Evolutionary conservation across 2,329 filamentous ascomycete species (phyloP).

Genomic region (Pseudogymnoascus sp.): DNA sequence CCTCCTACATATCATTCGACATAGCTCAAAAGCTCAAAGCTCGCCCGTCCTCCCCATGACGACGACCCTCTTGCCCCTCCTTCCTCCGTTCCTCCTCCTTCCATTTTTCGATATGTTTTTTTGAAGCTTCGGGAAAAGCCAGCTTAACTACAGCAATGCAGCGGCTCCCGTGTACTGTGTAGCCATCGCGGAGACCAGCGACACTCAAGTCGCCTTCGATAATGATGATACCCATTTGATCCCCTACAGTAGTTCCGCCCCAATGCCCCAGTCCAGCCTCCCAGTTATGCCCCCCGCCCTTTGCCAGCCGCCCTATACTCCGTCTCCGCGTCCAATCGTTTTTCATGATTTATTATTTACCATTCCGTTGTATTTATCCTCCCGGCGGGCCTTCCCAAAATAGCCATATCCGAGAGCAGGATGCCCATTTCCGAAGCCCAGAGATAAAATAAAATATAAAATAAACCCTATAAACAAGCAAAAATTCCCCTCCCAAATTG

Average conservation of each 20-base stretch:
- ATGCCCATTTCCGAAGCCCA: background rate
- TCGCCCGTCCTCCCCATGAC: background rate
- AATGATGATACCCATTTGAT: background rate
- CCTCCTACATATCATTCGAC: background rate
- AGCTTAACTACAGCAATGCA: background rate
- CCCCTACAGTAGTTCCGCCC: background rate
- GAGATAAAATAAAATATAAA: background rate
- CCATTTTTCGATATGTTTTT: background rate
- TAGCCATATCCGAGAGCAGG: background rate
- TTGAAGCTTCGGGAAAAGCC: background rate
- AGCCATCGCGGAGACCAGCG: background rate
- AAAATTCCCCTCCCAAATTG: background rate
- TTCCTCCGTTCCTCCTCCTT: background rate
- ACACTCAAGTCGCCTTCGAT: background rate
- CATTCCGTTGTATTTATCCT: background rate
- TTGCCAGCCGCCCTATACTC: background rate
- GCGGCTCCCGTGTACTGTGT: background rate
- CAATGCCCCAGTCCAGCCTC: background rate
- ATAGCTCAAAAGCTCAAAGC: background rate
- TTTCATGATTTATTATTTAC: constrained; percentile 2
- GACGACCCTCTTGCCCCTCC: background rate
- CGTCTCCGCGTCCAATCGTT: background rate
- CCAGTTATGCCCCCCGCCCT: background rate
- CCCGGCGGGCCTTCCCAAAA: background rate
- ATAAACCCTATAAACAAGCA: background rate